Percentiles rank a stretch among this genome's conserved stretches.
These are phyloP conservation scores for Fusarium cicatricum DNA, from an alignment of 2,329 filamentous ascomycete genomes.

Conservation along the genomic window DNA sequence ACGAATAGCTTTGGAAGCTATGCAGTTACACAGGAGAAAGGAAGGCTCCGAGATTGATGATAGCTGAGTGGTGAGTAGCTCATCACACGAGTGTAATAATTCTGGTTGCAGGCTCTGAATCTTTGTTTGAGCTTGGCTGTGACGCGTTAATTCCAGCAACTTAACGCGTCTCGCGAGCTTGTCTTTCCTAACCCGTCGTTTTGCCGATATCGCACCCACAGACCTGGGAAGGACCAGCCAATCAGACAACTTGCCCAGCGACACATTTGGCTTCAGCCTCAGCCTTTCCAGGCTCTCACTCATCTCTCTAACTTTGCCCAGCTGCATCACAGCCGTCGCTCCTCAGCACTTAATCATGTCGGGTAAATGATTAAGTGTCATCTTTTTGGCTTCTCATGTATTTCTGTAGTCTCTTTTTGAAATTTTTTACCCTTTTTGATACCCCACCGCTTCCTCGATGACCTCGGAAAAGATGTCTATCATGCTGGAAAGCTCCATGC, in stretches of 20 bases:
- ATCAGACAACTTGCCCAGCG: constrained; percentile 12
- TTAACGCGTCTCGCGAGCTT: constrained; percentile 17
- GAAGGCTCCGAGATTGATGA: too few relatives aligned
- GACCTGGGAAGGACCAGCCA: constrained; percentile 10
- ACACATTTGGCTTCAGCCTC: constrained; percentile 34
- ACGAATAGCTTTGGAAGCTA: neutral
- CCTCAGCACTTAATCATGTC: constrained; percentile 23
- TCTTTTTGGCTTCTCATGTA: constrained; percentile 21
- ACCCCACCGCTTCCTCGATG: constrained; percentile 40
- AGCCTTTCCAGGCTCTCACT: constrained; percentile 33
- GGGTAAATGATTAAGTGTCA: constrained; percentile 13
- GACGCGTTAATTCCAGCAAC: neutral
- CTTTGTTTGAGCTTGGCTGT: neutral
- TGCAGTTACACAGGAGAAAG: neutral
- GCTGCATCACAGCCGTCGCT: constrained; percentile 7
- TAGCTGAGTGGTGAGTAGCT: too few relatives aligned
- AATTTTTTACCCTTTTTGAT: constrained; percentile 30
- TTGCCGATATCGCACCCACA: constrained; percentile 32
- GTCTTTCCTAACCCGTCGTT: constrained; percentile 27
- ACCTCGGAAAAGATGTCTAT: constrained; percentile 54
- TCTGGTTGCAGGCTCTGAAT: too few relatives aligned
- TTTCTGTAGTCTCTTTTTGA: constrained; percentile 17
- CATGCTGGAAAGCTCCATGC: constrained; percentile 54
- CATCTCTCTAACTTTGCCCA: constrained; percentile 20
- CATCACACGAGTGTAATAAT: too few relatives aligned